Evolutionary conservation across 1,139 yeast genomes (phyloP), one percentile per base, ranked within the genome.

Genomic region (Yamadazyma spencermartinsiae): DNA sequence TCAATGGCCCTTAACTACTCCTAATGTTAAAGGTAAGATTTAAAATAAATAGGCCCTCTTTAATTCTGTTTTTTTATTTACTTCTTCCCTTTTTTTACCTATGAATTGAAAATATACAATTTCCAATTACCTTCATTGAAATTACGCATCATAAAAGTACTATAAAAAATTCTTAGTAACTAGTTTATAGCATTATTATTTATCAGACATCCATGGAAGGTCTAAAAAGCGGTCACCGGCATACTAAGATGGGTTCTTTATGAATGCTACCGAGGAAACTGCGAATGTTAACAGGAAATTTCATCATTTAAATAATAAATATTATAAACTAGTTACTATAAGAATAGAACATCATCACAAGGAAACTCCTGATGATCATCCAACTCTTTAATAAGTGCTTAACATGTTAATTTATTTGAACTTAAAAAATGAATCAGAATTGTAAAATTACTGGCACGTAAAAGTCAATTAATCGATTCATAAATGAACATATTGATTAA

Each of bases 191-290:
- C 9, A 14, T 38, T 17, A 34, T 33, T 35, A 36, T 51, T 49
- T 49, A 59, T 63, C 68, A 63, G 85, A 79, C 85, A 79, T 79
- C 85, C 85, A 76, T 76, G 83, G 84, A 79, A 79, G 85, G 76
- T 72, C 77, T 49, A 54, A 50, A 62, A 62, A 19, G 72, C 90
- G 89, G 90, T 82, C 89, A 83, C 88, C 70, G 87, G 67, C 81
- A 78, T 76, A 80, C 86, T 43, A 73, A 77, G 79, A 73, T 80
- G 85, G 89, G 88, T 82, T 82, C 87, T 66, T 65, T 67, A 65
- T 72, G 88, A 79, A 76, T 71, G 81, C 86, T 83, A 82, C 89
- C 89, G 89, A 77, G 89, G 89, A 82, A 82, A 82, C 89, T 82
- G 89, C 89, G 89, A 82, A 82, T 82, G 90, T 82, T 79, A 65